Conservation (phyloP, 164 flowering plant species). For the Paratinospora sagittata region DNA sequence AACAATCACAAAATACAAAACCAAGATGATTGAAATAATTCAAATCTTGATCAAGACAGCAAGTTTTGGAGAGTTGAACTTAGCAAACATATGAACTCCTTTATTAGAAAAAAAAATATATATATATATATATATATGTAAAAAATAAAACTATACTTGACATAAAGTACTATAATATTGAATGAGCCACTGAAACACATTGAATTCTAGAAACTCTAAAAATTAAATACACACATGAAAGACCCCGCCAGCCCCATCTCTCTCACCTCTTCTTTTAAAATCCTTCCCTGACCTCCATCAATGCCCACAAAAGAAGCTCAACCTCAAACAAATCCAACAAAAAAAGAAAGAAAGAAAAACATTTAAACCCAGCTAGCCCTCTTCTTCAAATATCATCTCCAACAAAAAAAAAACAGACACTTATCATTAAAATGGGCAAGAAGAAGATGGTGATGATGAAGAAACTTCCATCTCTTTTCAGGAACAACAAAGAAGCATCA, state of each 20-base stretch:
- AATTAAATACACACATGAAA: slow-evolving; percentile 23
- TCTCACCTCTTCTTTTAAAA: slow-evolving; percentile 20
- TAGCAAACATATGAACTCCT: not conserved
- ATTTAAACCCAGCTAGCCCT: not conserved
- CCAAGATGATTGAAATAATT: slow-evolving; percentile 1
- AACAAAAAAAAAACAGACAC: too few species aligned
- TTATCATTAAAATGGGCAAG: slow-evolving; percentile 27
- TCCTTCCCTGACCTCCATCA: slow-evolving; percentile 24
- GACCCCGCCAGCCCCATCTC: slow-evolving; percentile 19
- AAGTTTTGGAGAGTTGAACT: slow-evolving; percentile 5
- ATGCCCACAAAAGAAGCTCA: slow-evolving; percentile 16
- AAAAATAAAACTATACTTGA: too few species aligned
- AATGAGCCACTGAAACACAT: slow-evolving; percentile 20
- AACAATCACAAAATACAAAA: not conserved
- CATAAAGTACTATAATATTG: slow-evolving; percentile 5
- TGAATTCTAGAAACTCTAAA: slow-evolving; percentile 17
- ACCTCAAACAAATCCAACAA: not conserved
- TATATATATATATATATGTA: too few species aligned
- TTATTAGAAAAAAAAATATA: not conserved
- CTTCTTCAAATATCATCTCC: not conserved
- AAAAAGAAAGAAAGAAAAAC: not conserved
- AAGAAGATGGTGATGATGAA: slow-evolving; percentile 17
- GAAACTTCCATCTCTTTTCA: slow-evolving; percentile 17
- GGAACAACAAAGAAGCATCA: slow-evolving; percentile 16
- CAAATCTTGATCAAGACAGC: slow-evolving; percentile 11